phyloP scores from a whole-genome alignment of 768 basidiomycete genomes.

The Pleurotus tuoliensis region DNA sequence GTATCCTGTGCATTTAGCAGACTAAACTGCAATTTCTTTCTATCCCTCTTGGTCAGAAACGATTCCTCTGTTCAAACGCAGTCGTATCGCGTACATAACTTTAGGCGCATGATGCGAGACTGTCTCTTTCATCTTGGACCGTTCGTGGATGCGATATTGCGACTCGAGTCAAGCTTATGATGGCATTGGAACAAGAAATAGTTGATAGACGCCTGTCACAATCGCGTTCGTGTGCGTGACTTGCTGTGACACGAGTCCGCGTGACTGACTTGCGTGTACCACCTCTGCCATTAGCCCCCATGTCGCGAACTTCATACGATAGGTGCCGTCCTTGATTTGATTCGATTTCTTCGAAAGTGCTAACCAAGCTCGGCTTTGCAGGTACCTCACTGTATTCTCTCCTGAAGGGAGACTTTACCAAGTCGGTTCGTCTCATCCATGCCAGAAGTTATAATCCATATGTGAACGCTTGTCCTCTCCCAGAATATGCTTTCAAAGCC shows the following conservation, averaged over 20 bases:
- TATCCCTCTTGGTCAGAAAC: slow-evolving; percentile 25
- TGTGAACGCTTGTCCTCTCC: not conserved
- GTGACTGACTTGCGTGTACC: slow-evolving; percentile 58
- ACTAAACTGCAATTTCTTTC: slow-evolving; percentile 95
- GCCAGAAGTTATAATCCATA: slow-evolving; percentile 10
- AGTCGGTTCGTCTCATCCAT: slow-evolving; percentile 68
- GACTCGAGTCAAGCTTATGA: not conserved
- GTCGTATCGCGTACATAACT: slow-evolving; percentile 57
- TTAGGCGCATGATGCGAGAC: slow-evolving; percentile 78
- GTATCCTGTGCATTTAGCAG: slow-evolving; percentile 92
- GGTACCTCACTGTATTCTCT: slow-evolving; percentile 96
- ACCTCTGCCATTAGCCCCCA: slow-evolving; percentile 36
- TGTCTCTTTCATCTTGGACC: slow-evolving; percentile 66
- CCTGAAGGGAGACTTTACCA: slow-evolving; percentile 97
- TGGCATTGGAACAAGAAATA: too few species aligned
- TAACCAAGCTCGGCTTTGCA: slow-evolving; percentile 19
- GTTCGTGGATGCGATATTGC: not conserved
- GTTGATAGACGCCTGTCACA: not conserved
- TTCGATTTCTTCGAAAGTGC: not conserved
- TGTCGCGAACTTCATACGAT: slow-evolving; percentile 96
- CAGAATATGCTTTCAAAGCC: slow-evolving; percentile 99
- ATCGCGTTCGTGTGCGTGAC: slow-evolving; percentile 1
- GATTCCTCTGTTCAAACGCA: not conserved
- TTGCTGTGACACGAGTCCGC: slow-evolving; percentile 24
- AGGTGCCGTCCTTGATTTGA: slow-evolving; percentile 40